A percentile compares a stretch with the other conserved stretches of the same genome.
These are phyloP conservation scores for Pseudonitzschia pungens DNA, from an alignment of 108 stramenopile species.

Conservation along the genomic window DNA sequence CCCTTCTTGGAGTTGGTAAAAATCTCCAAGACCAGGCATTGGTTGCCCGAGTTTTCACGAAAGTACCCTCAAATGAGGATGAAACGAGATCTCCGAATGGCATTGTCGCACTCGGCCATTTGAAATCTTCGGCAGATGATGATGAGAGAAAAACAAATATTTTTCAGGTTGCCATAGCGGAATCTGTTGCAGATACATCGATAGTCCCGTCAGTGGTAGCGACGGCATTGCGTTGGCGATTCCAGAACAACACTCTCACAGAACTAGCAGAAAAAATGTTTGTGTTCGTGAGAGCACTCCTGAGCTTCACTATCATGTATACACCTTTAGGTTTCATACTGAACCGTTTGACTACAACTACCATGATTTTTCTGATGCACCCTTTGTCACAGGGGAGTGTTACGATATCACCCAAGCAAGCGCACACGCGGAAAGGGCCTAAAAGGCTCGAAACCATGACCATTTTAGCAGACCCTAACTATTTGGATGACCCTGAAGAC, in stretches of 20 bases:
- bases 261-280: constrained; percentile 14
- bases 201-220: constrained; percentile 25
- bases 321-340: constrained; percentile 32
- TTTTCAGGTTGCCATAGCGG: constrained; percentile 35
- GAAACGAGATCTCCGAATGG: constrained; percentile 24
- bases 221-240: constrained; percentile 27
- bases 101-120: constrained; percentile 28
- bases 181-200: constrained; percentile 9
- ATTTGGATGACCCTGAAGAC: constrained; percentile 52
- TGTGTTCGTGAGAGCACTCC: constrained; percentile 6
- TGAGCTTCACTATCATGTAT: constrained; percentile 21
- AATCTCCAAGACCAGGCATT: constrained; percentile 64
- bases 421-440: not conserved
- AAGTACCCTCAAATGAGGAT: not conserved
- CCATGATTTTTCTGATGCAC: constrained; percentile 38
- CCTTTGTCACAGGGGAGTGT: constrained; percentile 32
- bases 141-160: not conserved
- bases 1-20: constrained; percentile 37
- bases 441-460: constrained; percentile 42
- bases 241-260: not conserved
- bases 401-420: constrained; percentile 18
- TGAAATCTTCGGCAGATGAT: not conserved
- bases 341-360: constrained; percentile 13
- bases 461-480: constrained; percentile 51
- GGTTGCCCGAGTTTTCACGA: constrained; percentile 44